A percentile compares a stretch with the other conserved stretches of the same genome.
Evolutionary conservation across 1,139 yeast species (phyloP).

Genomic region (Lodderomyces jiufengensis): DNA sequence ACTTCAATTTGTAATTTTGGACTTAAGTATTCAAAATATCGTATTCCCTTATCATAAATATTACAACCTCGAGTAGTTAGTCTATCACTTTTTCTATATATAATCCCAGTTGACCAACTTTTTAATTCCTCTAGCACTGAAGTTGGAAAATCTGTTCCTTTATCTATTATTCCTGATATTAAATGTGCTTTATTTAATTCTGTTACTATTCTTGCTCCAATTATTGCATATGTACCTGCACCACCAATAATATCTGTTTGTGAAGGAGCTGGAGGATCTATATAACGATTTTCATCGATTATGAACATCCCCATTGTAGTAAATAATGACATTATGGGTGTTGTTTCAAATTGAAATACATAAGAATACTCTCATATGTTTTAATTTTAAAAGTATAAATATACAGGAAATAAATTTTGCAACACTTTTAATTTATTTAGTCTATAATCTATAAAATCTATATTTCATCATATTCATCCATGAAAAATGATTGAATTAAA

Average conservation of each 20-base stretch:
- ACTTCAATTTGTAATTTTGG: constrained; percentile 64
- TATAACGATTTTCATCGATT: constrained; percentile 78
- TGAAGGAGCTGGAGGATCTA: constrained; percentile 35
- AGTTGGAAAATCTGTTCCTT: constrained; percentile 73
- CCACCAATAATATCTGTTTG: constrained; percentile 74
- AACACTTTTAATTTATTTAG: no score
- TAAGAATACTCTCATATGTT: neutral
- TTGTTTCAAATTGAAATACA: neutral
- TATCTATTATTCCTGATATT: constrained; percentile 71
- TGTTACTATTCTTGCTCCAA: constrained; percentile 66
- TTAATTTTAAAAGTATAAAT: neutral
- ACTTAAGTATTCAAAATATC: constrained; percentile 45
- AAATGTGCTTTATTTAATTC: constrained; percentile 19
- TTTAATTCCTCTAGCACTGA: constrained; percentile 42
- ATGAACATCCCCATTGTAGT: constrained; percentile 85
- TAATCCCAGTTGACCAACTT: constrained; percentile 60
- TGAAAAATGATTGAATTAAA: constrained; percentile 27
- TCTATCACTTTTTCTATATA: constrained; percentile 54
- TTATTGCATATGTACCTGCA: constrained; percentile 79
- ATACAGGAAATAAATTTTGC: neutral
- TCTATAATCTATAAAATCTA: neutral
- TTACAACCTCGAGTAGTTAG: constrained; percentile 82
- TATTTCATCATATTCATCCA: constrained; percentile 29
- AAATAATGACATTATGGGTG: constrained; percentile 26
- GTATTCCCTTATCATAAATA: constrained; percentile 57